A percentile compares a stretch with the other conserved stretches of the same genome.
These are phyloP conservation scores for Plantago lanceolata DNA, from an alignment of 305 asterid species.

Conservation along the genomic window DNA sequence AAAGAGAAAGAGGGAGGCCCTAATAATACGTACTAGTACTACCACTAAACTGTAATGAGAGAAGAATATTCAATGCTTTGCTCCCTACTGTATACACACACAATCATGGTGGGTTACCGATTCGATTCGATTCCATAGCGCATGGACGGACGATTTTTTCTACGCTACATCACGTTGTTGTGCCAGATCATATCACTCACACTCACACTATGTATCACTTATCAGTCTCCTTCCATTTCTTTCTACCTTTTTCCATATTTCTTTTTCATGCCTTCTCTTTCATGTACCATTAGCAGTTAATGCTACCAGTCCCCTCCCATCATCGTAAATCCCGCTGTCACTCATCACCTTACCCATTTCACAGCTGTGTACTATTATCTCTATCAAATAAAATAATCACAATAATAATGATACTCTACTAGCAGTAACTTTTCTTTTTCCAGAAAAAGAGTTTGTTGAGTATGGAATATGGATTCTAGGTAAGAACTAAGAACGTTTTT, in stretches of 20 bases:
- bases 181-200: no score
- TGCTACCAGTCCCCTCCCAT: conserved; percentile 4
- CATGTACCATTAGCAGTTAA: conserved; percentile 7
- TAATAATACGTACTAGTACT: conserved; percentile 41
- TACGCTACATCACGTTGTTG: no score
- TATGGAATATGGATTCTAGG: no score
- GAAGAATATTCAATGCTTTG: conserved; percentile 7
- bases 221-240: not conserved
- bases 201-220: no score
- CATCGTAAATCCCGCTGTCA: conserved; percentile 26
- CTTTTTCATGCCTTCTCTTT: conserved; percentile 19
- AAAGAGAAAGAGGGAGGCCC: conserved; percentile 11
- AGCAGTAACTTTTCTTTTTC: no score
- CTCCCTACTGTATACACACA: conserved; percentile 17
- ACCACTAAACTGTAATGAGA: not conserved
- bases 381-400: conserved; percentile 3
- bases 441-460: no score
- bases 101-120: not conserved
- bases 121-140: not conserved
- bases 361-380: conserved; percentile 28
- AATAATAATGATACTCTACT: no score
- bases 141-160: no score
- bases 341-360: not conserved
- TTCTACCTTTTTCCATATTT: conserved; percentile 23
- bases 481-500: no score